Evolutionary conservation across 805 yeast species (phyloP), one percentile per base, ranked within the genome.

Genomic region (Ogataea ramenticola): DNA sequence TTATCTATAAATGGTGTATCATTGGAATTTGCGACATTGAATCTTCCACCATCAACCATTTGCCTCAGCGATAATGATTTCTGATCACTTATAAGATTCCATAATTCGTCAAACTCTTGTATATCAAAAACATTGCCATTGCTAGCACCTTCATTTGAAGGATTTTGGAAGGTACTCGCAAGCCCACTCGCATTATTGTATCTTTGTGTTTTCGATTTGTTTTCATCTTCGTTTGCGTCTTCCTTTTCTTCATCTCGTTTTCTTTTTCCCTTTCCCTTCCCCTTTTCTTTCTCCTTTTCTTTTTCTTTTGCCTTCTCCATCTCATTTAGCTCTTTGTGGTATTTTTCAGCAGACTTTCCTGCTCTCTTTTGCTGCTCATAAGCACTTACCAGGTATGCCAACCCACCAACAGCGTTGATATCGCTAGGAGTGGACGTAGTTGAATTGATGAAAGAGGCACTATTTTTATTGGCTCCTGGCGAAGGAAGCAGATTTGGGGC

Each of bases 61-160:
- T 36, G 31, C 22, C 31, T 36, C 9, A 24, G 10, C 3, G 39
- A 22, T 1, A 46, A 11, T n/a, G 53, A 46, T 24, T 43, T 43
- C 17, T 51, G 53, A 41, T 50, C 55, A 24, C 49, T 48, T 36
- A 50, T 52, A 15, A 52, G 41, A 29, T 46, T 47, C 55, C 56
- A 52, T n/a, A 52, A 39, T 22, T 52, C 51, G 22, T 51, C 50
- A 32, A 48, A 49, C 6, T 46, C 51, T 9, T 37, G 11, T 11
- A 26, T 27, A 11, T 37, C 33, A 21, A 16, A 19, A 11, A 26
- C 11, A 20, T 36, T 36, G 39, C 19, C 15, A 16, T 20, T 33
- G 36, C 19, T n/a, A n/a, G n/a, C n/a, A n/a, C n/a, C n/a, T n/a
- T n/a, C n/a, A n/a, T n/a, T n/a, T n/a, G n/a, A n/a, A n/a, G n/a